These are phyloP conservation scores for Dicorynia guianensis DNA, from an alignment of 306 rosid genomes.

Conservation along the genomic window DNA sequence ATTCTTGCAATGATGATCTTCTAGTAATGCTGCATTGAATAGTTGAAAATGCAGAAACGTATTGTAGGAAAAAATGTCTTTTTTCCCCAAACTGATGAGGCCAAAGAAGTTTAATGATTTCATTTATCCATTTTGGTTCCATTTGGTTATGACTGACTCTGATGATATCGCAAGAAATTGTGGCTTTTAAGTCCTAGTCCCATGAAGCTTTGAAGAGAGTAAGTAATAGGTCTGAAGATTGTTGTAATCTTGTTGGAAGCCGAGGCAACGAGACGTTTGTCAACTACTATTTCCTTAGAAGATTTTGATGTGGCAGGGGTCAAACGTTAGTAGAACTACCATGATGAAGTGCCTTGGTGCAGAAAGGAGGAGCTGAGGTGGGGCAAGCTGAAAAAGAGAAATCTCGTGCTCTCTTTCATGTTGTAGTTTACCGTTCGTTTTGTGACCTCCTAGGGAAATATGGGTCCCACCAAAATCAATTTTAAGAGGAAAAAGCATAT, in stretches of 20 bases:
- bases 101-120: neutral
- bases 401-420: neutral
- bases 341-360: neutral
- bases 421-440: too few relatives aligned
- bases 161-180: neutral
- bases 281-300: neutral
- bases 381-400: neutral
- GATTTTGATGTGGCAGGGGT: neutral
- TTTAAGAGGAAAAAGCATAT: too few relatives aligned
- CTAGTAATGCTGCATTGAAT: constrained; percentile 1
- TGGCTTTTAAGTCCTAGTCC: neutral
- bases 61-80: neutral
- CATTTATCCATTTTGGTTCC: neutral
- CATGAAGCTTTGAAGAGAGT: neutral
- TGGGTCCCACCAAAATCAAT: too few relatives aligned
- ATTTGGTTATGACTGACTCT: neutral
- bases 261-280: neutral
- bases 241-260: constrained; percentile 2
- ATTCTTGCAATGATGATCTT: constrained; percentile 6
- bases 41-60: neutral
- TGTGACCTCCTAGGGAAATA: neutral
- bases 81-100: neutral
- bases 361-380: neutral
- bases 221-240: neutral
- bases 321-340: neutral